Base-by-base conservation (phyloP, 306 rosid genomes). In the Sicyos baderoa region DNA sequence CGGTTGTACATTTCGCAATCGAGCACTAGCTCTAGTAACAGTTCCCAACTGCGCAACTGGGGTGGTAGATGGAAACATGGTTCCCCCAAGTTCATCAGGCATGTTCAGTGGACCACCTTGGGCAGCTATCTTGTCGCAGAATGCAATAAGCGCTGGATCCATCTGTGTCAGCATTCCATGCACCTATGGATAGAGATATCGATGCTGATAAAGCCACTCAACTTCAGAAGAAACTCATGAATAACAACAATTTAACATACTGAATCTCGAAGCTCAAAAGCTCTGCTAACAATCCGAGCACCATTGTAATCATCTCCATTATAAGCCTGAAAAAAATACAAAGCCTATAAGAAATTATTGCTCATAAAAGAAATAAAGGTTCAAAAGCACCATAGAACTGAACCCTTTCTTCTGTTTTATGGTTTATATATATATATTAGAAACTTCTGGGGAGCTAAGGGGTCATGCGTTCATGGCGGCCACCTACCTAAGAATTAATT, bases 111-210 rank as follows among this genome's bases (percentile, higher is more conserved):
- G 98, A 77, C 97, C 98, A 59, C 98, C 98, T 80, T 93, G 83
- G 73, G 85, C 81, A 68, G 86, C 86, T 78, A 93, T 85, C 87
- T 89, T 89, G 76, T 93, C 98, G 54, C 98, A 93, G 75, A 76
- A 86, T 64, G 87, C 87, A 77, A 80, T 80, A 75, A 93, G 82
- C 14, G 97, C 97, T 40, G 91, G 97, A 79, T 93, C 98, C 95
- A 93, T 93, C 80, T 93, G 98, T 54, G 98, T 80, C 64, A 93
- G 87, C 98, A 93, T 93, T 52, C 98, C 98, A 11, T 89, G 86
- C 74, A 93, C 98, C 98, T 89, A 78, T 49, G 15, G 59, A 67
- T 5, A 37, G 53, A 44, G 32, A 60, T 35, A 27, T 16, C 55
- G 9, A 49, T 40, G 35, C 63, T 54, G 29, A 35, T 35, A 37